Conservation (phyloP, 495 filamentous ascomycete species). For the Chaetomium tenue region DNA sequence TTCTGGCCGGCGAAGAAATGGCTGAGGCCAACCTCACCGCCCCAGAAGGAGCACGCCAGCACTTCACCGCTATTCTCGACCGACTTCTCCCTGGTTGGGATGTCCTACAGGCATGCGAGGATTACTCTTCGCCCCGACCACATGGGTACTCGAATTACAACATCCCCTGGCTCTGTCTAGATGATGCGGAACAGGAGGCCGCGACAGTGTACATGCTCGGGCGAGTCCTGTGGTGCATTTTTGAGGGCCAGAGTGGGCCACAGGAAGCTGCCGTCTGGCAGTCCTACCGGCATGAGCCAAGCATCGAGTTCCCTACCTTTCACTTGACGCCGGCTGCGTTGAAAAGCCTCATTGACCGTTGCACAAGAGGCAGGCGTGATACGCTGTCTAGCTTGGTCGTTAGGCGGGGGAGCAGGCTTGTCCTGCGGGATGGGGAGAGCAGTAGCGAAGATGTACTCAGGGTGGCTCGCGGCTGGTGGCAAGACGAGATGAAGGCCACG, state of each 20-base stretch:
- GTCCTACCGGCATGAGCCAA: conserved; percentile 48
- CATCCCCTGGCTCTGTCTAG: conserved; percentile 46
- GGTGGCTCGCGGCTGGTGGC: conserved; percentile 44
- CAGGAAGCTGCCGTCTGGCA: conserved; percentile 50
- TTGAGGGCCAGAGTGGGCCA: conserved; percentile 49
- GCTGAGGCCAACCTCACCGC: conserved; percentile 24
- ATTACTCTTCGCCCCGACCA: conserved; percentile 29
- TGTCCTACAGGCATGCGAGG: conserved; percentile 35
- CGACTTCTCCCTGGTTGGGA: conserved; percentile 43
- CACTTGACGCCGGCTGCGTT: conserved; percentile 40
- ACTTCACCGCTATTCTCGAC: conserved; percentile 38
- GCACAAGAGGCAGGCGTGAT: conserved; percentile 44
- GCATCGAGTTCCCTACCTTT: conserved; percentile 49
- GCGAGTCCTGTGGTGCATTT: conserved; percentile 53
- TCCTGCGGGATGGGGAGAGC: conserved; percentile 29
- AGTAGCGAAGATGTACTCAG: conserved; percentile 32
- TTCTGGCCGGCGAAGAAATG: conserved; percentile 35
- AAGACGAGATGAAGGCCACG: conserved; percentile 40
- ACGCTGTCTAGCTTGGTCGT: conserved; percentile 38
- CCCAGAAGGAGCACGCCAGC: conserved; percentile 32
- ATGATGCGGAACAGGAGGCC: conserved; percentile 45
- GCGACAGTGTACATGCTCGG: conserved; percentile 55
- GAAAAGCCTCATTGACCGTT: conserved; percentile 43
- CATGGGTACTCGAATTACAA: conserved; percentile 46
- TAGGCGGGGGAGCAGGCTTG: conserved; percentile 40